Evolutionary conservation across 169 alveolate species (phyloP).

Genomic region (Eimeria sp.): DNA sequence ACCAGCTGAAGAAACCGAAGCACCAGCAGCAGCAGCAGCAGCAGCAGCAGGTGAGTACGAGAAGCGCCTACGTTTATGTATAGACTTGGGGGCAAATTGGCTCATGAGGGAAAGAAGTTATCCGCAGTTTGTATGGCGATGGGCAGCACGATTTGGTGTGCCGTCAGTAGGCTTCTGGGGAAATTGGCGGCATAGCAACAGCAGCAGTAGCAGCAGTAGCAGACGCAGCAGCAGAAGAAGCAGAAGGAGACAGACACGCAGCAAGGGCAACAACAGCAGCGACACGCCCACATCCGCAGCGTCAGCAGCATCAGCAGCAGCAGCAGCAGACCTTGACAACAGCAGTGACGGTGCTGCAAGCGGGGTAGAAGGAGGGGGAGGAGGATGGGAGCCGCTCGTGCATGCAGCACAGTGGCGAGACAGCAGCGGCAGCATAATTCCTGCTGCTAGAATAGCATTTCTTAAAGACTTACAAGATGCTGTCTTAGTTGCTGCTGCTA

Average conservation of each 20-base stretch:
- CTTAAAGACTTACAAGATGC: conserved; percentile 65
- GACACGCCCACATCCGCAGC: not conserved
- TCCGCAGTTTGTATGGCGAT: conserved; percentile 80
- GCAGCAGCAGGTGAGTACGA: not conserved
- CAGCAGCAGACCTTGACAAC: conserved; percentile 13
- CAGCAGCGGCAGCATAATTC: conserved; percentile 1
- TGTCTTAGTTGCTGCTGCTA: not conserved
- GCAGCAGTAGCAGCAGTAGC: conserved; percentile 15
- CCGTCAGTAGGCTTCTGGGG: conserved; percentile 72
- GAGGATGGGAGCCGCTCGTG: conserved; percentile 75
- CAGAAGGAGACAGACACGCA: not conserved
- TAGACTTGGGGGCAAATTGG: conserved; percentile 83
- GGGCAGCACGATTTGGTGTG: conserved; percentile 48
- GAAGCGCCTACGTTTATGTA: not conserved
- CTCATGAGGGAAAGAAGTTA: conserved; percentile 45
- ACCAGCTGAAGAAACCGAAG: not conserved
- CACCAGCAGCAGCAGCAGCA: too few relatives aligned
- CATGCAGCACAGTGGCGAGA: conserved; percentile 56
- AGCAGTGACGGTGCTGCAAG: conserved; percentile 39
- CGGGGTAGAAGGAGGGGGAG: conserved; percentile 48
- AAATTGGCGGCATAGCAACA: conserved; percentile 37
- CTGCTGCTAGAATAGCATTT: conserved; percentile 19
- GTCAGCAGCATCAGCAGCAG: not conserved
- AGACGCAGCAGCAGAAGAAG: not conserved
- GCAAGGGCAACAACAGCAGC: not conserved